Conservation (phyloP, 768 basidiomycete species). For the Panellus pusillus region DNA sequence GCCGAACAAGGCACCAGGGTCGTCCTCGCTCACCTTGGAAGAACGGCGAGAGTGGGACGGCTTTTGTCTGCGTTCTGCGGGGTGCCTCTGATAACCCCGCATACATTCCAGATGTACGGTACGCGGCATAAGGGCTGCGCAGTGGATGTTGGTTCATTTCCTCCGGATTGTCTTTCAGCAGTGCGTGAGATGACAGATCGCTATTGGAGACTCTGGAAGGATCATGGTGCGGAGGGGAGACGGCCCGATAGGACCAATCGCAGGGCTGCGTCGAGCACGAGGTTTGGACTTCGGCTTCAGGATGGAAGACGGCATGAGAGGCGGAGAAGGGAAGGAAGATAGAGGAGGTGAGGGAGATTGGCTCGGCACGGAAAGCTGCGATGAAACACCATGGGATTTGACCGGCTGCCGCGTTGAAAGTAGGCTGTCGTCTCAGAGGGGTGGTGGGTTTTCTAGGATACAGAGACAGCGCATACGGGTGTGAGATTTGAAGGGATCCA, state of each 20-base stretch:
- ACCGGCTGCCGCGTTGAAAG: neutral
- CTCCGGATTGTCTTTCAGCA: slow-evolving; percentile 3
- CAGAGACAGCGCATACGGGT: slow-evolving; percentile 29
- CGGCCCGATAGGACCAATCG: slow-evolving; percentile 34
- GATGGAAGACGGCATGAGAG: neutral
- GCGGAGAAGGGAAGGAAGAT: slow-evolving; percentile 13
- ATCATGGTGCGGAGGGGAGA: slow-evolving; percentile 49
- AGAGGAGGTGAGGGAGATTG: slow-evolving; percentile 10
- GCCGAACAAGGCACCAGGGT: slow-evolving; percentile 35
- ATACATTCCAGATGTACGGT: slow-evolving; percentile 1
- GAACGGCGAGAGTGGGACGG: neutral
- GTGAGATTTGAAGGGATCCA: slow-evolving; percentile 27
- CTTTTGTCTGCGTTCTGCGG: neutral
- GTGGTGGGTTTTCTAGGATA: slow-evolving; percentile 18
- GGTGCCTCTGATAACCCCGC: neutral
- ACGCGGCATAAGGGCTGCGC: neutral
- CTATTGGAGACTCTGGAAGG: slow-evolving; percentile 33
- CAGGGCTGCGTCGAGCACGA: slow-evolving; percentile 37
- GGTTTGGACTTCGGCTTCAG: slow-evolving; percentile 21
- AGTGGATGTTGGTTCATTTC: slow-evolving; percentile 2
- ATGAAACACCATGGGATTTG: neutral
- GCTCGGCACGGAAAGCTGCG: neutral
- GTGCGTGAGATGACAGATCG: slow-evolving; percentile 10
- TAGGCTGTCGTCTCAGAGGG: slow-evolving; percentile 1
- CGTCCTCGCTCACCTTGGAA: slow-evolving; percentile 19